phyloP scores from a whole-genome alignment of 192 early-diverging fungal genomes.

The Coemansia reversa region DNA sequence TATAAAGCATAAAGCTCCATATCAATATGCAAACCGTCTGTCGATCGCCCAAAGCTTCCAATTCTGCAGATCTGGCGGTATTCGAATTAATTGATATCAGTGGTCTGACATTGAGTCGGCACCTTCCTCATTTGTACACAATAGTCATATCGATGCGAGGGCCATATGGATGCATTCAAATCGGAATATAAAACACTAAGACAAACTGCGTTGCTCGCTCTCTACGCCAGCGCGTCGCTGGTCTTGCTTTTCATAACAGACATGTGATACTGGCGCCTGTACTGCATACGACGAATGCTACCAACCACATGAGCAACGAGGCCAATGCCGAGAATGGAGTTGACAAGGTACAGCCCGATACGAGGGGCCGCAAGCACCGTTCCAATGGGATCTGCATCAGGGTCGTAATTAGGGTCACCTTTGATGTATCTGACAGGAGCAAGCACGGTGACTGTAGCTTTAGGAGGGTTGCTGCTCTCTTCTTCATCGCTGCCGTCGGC shows the following conservation, averaged over 20 bases:
- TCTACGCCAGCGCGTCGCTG: constrained; percentile 16
- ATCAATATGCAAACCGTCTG: no score
- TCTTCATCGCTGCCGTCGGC: background rate
- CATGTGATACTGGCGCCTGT: constrained; percentile 35
- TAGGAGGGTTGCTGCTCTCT: background rate
- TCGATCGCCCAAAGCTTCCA: no score
- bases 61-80: no score
- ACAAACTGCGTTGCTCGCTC: no score
- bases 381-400: constrained; percentile 26
- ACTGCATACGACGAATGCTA: constrained; percentile 35
- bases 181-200: no score
- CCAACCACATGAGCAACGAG: constrained; percentile 32
- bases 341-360: constrained; percentile 41
- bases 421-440: constrained; percentile 45
- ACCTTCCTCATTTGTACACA: no score
- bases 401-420: constrained; percentile 49
- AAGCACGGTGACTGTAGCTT: constrained; percentile 21
- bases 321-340: constrained; percentile 37
- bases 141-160: no score
- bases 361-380: constrained; percentile 31
- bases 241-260: constrained; percentile 28
- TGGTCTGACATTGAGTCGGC: no score
- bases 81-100: no score
- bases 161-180: no score
- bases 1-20: no score